Evolutionary conservation across 179 eudicot species (phyloP).

Genomic region (Spinacia oleracea): DNA sequence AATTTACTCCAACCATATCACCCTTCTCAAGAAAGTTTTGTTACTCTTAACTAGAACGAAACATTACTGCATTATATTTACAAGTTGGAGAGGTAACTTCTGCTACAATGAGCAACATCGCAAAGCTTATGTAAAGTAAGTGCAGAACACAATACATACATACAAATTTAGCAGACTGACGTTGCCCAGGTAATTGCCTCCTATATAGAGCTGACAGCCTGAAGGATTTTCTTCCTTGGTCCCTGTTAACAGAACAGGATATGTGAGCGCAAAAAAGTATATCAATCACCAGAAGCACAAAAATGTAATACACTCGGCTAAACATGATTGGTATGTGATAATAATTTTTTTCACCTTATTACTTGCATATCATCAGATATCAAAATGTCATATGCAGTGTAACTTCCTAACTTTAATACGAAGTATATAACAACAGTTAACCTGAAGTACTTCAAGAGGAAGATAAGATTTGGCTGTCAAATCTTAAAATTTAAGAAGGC

Average conservation of each 20-base stretch:
- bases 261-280: neutral
- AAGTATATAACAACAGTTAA: neutral
- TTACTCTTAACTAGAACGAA: too few species aligned
- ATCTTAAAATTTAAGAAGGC: neutral
- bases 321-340: neutral
- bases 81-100: neutral
- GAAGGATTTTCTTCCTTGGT: conserved; percentile 13
- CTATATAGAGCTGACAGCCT: conserved; percentile 2
- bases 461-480: neutral
- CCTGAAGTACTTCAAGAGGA: neutral
- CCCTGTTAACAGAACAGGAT: conserved; percentile 5
- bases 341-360: neutral
- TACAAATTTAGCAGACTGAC: neutral
- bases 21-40: too few species aligned
- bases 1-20: too few species aligned
- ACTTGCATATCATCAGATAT: neutral
- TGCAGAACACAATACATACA: neutral
- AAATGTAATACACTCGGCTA: neutral
- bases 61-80: neutral
- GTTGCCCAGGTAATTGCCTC: neutral
- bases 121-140: neutral
- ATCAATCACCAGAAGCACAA: neutral
- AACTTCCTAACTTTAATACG: neutral
- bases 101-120: neutral
- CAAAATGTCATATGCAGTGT: neutral